Evolutionary conservation across 345 rosid species (phyloP), one percentile per base, ranked within the genome.

Genomic region (Gossypium stocksii): DNA sequence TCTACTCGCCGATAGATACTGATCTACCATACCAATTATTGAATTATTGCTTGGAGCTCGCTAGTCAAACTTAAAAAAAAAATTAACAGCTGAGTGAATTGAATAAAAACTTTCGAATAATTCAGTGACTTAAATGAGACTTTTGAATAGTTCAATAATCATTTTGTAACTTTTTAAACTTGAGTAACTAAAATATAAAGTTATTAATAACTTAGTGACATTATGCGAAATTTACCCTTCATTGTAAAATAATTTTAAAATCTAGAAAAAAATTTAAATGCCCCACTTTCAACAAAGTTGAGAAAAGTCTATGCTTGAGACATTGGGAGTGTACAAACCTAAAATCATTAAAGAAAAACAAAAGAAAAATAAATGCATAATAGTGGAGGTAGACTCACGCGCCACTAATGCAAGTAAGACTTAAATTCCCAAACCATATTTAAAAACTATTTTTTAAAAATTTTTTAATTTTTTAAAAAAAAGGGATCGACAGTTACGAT

Each of bases 401-500:
- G 72, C 77, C 51, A 12, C 1, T 13, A 61, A 22, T 66, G 72
- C 74, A 54, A 60, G 76, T 71, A 17, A 11, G 17, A 20, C 52
- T 66, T 44, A 65, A 65, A 27, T 65, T 23, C 52, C 15, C 27
- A 48, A 5, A 34, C 5, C 41, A 34, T 34, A 34, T 34, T 34
- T 34, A 34, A 34, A 34, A 34, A 34, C 41, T 34, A 34, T 34
- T 34, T 34, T 5, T 34, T 34, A 34, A 23, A 23, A 23, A 5
- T 34, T 34, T 34, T 5, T 34, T 34, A 34, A 34, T 4, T 34
- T 34, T 0, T 5, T 4, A 4, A 34, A 34, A 0, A 9, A 1
- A 17, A 1, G 19, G 25, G 46, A 58, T 83, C 80, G 73, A 75
- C 68, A 74, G 82, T 73, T 77, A 69, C 71, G 2, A 0, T 61